Conservation (phyloP, 257 asterid genomes). For the Cynanchum wilfordii region DNA sequence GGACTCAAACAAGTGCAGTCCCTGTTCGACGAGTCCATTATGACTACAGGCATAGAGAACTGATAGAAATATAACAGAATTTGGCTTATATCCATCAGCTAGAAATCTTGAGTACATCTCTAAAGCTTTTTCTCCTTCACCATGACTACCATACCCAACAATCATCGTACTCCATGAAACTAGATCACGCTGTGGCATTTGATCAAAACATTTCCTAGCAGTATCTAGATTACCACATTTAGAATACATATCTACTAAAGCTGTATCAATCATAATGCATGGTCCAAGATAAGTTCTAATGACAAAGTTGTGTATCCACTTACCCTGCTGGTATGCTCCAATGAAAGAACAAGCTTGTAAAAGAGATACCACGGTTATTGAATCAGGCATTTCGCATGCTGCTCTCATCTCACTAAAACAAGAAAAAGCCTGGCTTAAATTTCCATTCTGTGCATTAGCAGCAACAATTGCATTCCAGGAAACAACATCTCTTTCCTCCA, state of each 20-base stretch:
- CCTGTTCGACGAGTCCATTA: slow-evolving; percentile 66
- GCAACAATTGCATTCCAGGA: slow-evolving; percentile 86
- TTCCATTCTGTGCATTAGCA: slow-evolving; percentile 58
- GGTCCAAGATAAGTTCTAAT: slow-evolving; percentile 55
- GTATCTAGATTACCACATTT: slow-evolving; percentile 69
- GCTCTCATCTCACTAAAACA: slow-evolving; percentile 64
- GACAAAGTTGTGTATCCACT: slow-evolving; percentile 67
- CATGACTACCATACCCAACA: slow-evolving; percentile 74
- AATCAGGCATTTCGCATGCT: slow-evolving; percentile 51
- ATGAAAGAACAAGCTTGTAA: slow-evolving; percentile 78
- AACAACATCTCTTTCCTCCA: slow-evolving; percentile 58
- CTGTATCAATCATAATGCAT: slow-evolving; percentile 55
- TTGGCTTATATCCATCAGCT: slow-evolving; percentile 47
- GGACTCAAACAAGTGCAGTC: slow-evolving; percentile 57
- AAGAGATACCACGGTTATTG: slow-evolving; percentile 59
- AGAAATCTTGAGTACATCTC: slow-evolving; percentile 49
- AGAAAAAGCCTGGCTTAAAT: slow-evolving; percentile 40
- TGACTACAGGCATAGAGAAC: slow-evolving; percentile 73
- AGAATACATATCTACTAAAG: slow-evolving; percentile 82
- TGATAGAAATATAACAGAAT: slow-evolving; percentile 56
- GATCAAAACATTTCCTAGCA: slow-evolving; percentile 63
- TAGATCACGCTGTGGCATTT: slow-evolving; percentile 50
- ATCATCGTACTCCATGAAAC: slow-evolving; percentile 78
- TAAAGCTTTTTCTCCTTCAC: slow-evolving; percentile 63
- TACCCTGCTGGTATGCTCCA: slow-evolving; percentile 85